Conservation (phyloP, 495 filamentous ascomycete species). For the Neurospora africana region DNA sequence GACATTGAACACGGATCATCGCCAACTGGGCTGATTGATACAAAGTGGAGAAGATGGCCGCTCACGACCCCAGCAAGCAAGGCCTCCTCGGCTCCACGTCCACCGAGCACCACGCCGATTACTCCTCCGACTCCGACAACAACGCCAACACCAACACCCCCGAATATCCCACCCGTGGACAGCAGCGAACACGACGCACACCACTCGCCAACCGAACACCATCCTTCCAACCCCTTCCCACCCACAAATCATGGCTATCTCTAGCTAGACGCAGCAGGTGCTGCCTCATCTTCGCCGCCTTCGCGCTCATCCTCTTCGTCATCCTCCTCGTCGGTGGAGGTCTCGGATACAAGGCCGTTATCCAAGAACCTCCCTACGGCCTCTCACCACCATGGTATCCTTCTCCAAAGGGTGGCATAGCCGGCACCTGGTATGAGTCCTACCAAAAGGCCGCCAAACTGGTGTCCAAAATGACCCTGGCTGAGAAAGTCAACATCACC, state of each 20-base stretch:
- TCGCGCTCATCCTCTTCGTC: conserved; percentile 21
- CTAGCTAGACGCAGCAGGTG: conserved; percentile 25
- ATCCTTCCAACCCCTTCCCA: conserved; percentile 6
- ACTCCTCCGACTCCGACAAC: conserved; percentile 15
- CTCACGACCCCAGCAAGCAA: conserved; percentile 16
- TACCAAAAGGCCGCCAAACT: conserved; percentile 73
- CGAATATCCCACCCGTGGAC: conserved; percentile 27
- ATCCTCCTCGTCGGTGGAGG: conserved; percentile 27
- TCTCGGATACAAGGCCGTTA: conserved; percentile 33
- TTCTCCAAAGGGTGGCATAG: conserved; percentile 68
- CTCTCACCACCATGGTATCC: conserved; percentile 76
- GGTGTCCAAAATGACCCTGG: conserved; percentile 71
- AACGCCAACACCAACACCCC: conserved; percentile 31
- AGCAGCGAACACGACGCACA: conserved; percentile 5
- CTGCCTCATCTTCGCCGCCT: conserved; percentile 20
- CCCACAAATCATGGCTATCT: conserved; percentile 15
- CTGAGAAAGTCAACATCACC: conserved; percentile 92
- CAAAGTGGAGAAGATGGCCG: neutral
- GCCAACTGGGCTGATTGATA: neutral
- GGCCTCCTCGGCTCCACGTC: conserved; percentile 9
- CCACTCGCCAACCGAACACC: conserved; percentile 1
- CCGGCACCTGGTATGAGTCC: conserved; percentile 59
- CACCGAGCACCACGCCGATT: conserved; percentile 13
- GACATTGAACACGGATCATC: neutral
- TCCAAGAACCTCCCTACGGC: conserved; percentile 35